Conservation (phyloP, 805 yeast species). For the Candida parachauliodes region DNA sequence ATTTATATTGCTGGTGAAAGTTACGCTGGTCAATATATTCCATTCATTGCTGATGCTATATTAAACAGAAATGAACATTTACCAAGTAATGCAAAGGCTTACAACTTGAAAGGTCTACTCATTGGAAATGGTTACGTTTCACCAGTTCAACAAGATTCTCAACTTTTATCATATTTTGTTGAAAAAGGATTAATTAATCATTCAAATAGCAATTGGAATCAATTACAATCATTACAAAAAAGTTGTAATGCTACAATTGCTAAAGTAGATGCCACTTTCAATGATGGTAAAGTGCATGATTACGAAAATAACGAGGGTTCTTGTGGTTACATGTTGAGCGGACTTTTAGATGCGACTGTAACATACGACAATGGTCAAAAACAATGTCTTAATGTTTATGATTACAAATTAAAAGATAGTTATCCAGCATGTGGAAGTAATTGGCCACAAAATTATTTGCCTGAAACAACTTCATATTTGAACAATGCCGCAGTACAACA, state of each 20-base stretch:
- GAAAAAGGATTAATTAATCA: conserved; percentile 54
- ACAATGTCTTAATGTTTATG: conserved; percentile 81
- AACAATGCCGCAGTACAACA: conserved; percentile 41
- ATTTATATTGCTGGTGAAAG: conserved; percentile 90
- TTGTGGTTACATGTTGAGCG: conserved; percentile 48
- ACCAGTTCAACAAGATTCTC: conserved; percentile 77
- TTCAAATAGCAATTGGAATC: conserved; percentile 34
- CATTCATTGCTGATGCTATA: conserved; percentile 72
- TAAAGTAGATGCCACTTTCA: conserved; percentile 13
- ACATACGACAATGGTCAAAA: conserved; percentile 30
- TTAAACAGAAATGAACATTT: conserved; percentile 38
- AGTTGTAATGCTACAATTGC: conserved; percentile 55
- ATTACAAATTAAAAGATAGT: conserved; percentile 62
- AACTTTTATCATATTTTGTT: conserved; percentile 68
- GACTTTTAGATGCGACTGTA: conserved; percentile 30
- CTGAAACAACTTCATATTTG: conserved; percentile 48
- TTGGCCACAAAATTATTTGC: conserved; percentile 77
- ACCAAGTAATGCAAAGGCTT: conserved; percentile 15
- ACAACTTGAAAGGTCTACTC: conserved; percentile 59
- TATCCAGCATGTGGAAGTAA: conserved; percentile 87
- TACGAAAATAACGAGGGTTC: conserved; percentile 23
- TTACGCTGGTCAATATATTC: conserved; percentile 95
- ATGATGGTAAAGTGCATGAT: conserved; percentile 15
- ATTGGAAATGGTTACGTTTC: conserved; percentile 97
- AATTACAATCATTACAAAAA: conserved; percentile 50